Conservation (phyloP, 2,329 filamentous ascomycete genomes). For the Arthroderma sp. region DNA sequence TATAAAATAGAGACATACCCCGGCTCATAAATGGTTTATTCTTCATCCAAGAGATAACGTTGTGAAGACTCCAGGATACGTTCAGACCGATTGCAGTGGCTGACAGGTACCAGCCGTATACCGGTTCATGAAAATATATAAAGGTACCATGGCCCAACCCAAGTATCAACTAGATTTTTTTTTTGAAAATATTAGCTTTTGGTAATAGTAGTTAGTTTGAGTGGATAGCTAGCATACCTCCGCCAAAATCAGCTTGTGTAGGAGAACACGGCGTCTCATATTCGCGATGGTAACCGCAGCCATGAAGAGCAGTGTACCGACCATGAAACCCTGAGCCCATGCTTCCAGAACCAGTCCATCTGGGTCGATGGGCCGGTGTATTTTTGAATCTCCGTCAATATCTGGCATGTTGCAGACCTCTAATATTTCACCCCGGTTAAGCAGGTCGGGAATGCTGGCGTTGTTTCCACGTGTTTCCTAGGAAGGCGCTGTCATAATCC, state of each 20-base stretch:
- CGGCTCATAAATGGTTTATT: constrained; percentile 46
- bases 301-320: constrained; percentile 38
- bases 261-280: constrained; percentile 34
- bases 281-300: constrained; percentile 36
- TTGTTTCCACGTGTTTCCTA: too few relatives aligned
- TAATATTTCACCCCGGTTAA: too few relatives aligned
- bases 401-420: too few relatives aligned
- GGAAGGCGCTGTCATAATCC: too few relatives aligned
- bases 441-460: too few relatives aligned
- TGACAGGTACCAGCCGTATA: constrained; percentile 52
- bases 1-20: constrained; percentile 41
- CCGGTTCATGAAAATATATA: constrained; percentile 42
- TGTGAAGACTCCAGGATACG: constrained; percentile 51
- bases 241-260: constrained; percentile 39
- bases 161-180: constrained; percentile 36
- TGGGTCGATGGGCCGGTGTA: constrained; percentile 12
- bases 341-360: constrained; percentile 31
- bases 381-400: neutral
- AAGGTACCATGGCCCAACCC: constrained; percentile 47
- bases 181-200: neutral
- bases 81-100: constrained; percentile 48
- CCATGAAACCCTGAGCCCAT: constrained; percentile 38
- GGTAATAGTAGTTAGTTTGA: neutral
- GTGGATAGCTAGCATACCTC: constrained; percentile 25
- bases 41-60: constrained; percentile 56